Base-by-base conservation (phyloP, 768 basidiomycete genomes). In the Hygrocybe coccinea region DNA sequence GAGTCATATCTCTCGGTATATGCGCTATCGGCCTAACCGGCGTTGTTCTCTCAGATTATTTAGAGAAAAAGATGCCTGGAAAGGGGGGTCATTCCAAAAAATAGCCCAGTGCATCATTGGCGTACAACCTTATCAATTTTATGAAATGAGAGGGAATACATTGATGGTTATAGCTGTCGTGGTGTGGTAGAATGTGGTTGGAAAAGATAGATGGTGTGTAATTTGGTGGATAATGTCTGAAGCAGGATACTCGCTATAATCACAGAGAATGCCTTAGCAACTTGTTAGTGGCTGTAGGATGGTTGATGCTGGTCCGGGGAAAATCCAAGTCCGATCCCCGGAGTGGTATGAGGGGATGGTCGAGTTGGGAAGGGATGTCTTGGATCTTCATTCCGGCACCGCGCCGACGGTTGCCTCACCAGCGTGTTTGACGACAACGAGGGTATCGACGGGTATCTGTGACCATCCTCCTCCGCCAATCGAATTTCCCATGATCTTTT, bases 401-500 rank as follows among this genome's bases (percentile, higher is more conserved):
- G 45, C 25, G 50, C 46, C 62, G 65, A 59, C 51, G 63, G 60
- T 60, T 72, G 71, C 19, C 62, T 58, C 48, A 76, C 68, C 29
- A 70, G 71, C 46, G 75, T 74, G 62, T 29, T 29, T n/a, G n/a
- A n/a, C n/a, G n/a, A n/a, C n/a, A 75, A 60, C 22, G 76, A 74
- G 17, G 69, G 58, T 39, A 76, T 59, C 17, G 77, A 74, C 10
- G 76, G 77, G 62, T 80, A 81, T 47, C 77, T 66, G 60, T 79
- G 75, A 19, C 78, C 75, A 37, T 75, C 75, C 55, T 77, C 75
- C 52, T 65, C 75, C 19, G 76, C 75, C 49, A 79, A 58, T 64
- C 73, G 76, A 63, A 77, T 71, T 60, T 83, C 79, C 83, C 84
- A 87, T 61, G 74, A 79, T 48, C 78, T 72, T 57, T 78, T 80